A percentile compares a stretch with the other conserved stretches of the same genome.
Conservation (phyloP, 306 rosid species). For the Bauhinia variegata region DNA sequence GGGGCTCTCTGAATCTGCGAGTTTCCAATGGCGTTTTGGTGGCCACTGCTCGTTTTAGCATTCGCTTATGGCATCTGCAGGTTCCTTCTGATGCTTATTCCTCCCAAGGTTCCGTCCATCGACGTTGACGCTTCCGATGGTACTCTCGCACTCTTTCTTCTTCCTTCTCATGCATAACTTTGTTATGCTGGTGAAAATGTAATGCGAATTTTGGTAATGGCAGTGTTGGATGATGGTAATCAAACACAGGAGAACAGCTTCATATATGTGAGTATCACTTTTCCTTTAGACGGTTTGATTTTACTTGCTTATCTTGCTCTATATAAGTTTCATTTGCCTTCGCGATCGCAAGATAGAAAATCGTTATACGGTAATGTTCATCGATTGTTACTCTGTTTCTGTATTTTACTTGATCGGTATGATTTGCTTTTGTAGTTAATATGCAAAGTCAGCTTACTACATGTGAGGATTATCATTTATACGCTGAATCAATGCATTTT, state of each 20-base stretch:
- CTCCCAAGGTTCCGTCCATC: conserved; percentile 88
- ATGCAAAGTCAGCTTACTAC: conserved; percentile 3
- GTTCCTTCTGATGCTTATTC: conserved; percentile 85
- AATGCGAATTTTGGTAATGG: conserved; percentile 34
- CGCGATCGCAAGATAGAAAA: conserved; percentile 4
- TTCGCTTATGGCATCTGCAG: conserved; percentile 79
- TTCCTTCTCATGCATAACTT: not conserved
- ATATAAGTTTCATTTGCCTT: not conserved
- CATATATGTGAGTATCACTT: conserved; percentile 71
- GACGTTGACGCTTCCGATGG: conserved; percentile 92
- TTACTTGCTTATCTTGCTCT: not conserved
- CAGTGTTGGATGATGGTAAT: conserved; percentile 86
- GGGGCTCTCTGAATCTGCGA: conserved; percentile 28
- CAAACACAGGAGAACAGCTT: conserved; percentile 78
- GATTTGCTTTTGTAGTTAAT: conserved; percentile 14
- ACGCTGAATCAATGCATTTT: conserved; percentile 1
- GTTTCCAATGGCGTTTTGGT: conserved; percentile 76
- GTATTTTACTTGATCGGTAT: conserved; percentile 28
- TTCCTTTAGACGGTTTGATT: not conserved
- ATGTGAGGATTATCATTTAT: not conserved
- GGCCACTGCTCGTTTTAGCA: conserved; percentile 77
- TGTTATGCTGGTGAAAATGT: conserved; percentile 28
- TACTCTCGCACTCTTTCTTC: conserved; percentile 34
- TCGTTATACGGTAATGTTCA: not conserved
- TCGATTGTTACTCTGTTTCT: conserved; percentile 7